Evolutionary conservation across 2,329 filamentous ascomycete genomes (phyloP), one percentile per base, ranked within the genome.

Genomic region (Orbilia ellipsospora): DNA sequence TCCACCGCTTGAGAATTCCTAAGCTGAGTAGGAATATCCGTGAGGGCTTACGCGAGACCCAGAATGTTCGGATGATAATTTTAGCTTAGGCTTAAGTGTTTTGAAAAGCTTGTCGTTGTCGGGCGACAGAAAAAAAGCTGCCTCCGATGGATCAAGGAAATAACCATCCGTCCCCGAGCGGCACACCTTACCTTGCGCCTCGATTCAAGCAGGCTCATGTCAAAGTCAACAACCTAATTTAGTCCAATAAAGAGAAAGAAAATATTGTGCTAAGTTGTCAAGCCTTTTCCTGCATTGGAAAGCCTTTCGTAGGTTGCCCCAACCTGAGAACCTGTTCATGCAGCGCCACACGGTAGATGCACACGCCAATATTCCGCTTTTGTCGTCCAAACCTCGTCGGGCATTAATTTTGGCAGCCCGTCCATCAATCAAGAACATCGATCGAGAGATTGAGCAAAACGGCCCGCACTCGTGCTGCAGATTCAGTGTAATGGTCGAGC

Each of bases 361-460:
- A 13, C 44, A 48, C 44, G 44, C 16, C 16, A n/a, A 48, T 48
- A n/a, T 48, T 48, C 44, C 44, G 31, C 31, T 48, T 48, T 48
- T 48, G 44, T 18, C 44, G 52, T 59, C 55, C 55, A 45, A 45
- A 59, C 16, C 44, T 26, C 36, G n/a, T 16, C 55, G 55, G 55
- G 36, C 28, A 59, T 59, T 59, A 59, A 55, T 55, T 36, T 55
- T 52, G 23, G 23, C 13, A 55, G 23, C 6, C 26, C 16, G 44
- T 13, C 18, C 20, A 15, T 13, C 40, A 42, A 42, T 57, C 4
- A 40, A 16, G 55, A 59, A 45, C 55, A 48, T 20, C 26, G 54
- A 57, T 55, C 26, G 26, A 55, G 20, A 23, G 12, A 18, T 13
- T 55, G 52, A 36, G 5, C 10, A 15, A 55, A 31, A 36, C 52